These are phyloP conservation scores for Candida sakaeoensis DNA, from an alignment of 805 yeast species.

Conservation along the genomic window DNA sequence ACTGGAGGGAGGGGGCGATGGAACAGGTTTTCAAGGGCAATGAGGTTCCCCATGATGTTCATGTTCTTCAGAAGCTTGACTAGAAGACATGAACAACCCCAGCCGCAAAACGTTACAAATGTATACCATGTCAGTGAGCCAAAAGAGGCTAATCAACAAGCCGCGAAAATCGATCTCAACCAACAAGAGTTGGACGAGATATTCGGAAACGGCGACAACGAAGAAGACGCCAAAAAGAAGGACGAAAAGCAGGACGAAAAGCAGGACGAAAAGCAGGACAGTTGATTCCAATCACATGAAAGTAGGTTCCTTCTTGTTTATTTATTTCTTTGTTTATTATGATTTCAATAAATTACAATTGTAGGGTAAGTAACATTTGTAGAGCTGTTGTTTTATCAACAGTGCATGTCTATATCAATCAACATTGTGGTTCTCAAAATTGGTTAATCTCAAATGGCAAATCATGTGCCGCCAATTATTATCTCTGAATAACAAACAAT, in stretches of 20 bases:
- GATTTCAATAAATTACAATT: too few relatives aligned
- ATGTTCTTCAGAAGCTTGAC: constrained; percentile 6
- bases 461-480: too few relatives aligned
- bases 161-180: not conserved
- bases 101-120: not conserved
- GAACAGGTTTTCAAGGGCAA: constrained; percentile 3
- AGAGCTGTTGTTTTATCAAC: too few relatives aligned
- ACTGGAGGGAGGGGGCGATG: not conserved
- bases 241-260: not conserved
- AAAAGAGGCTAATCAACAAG: not conserved
- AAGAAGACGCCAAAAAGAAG: not conserved
- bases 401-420: too few relatives aligned
- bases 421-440: too few relatives aligned
- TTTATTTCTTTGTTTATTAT: too few relatives aligned
- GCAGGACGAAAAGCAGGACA: too few relatives aligned
- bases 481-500: too few relatives aligned
- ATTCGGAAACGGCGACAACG: not conserved
- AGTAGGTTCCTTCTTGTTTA: too few relatives aligned
- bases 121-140: constrained; percentile 1
- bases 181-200: constrained; percentile 1
- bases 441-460: too few relatives aligned
- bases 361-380: too few relatives aligned
- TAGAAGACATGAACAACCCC: constrained; percentile 1
- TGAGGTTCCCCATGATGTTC: constrained; percentile 7
- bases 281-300: too few relatives aligned